Base-by-base conservation (phyloP, 805 yeast species). In the Nakazawaea pomicola region DNA sequence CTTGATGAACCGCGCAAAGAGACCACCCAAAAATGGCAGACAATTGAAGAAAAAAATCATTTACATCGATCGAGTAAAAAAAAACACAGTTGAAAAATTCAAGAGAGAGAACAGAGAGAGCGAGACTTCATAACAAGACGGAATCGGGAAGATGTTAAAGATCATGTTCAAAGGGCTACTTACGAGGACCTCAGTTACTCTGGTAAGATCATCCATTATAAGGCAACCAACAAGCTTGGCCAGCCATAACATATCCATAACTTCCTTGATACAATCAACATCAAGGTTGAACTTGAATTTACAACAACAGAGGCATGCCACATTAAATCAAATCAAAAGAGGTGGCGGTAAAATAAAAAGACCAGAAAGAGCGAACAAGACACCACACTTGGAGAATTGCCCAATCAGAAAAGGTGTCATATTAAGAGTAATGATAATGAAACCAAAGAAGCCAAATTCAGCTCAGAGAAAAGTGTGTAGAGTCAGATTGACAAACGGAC, bases 391-490 rank as follows among this genome's bases (percentile, higher is more conserved):
- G 45, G 82, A 81, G 4, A 61, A 62, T n/a, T 76, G 82, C 50
- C 99, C 99, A 1, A 83, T 89, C 54, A 80, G 80, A 52, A 89
- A 90, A 52, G 99, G 97, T 29, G 98, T 93, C 4, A 95, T 93
- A 9, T 68, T 90, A 37, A 76, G 96, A 60, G 95, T 93, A 23
- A 85, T 91, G 93, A 87, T 90, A 41, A 72, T 90, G 51, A 93
- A 93, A 63, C 99, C 99, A 34, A 93, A 93, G 70, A 93, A 93
- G 61, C 99, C 99, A 27, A 93, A 93, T 68, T 91, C 98, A 33
- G 97, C 99, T 15, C 91, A 90, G 66, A 78, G 99, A 67, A 93
- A 93, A 62, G 96, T 95, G 35, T 89, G 95, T 49, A 83, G 98
- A 69, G 98, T 93, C 17, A 77, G 95, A 64, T 72, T 93, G 46